Evolutionary conservation across 1,284 basidiomycete genomes (phyloP), one percentile per base, ranked within the genome.

Genomic region (Earliella scabrosa): DNA sequence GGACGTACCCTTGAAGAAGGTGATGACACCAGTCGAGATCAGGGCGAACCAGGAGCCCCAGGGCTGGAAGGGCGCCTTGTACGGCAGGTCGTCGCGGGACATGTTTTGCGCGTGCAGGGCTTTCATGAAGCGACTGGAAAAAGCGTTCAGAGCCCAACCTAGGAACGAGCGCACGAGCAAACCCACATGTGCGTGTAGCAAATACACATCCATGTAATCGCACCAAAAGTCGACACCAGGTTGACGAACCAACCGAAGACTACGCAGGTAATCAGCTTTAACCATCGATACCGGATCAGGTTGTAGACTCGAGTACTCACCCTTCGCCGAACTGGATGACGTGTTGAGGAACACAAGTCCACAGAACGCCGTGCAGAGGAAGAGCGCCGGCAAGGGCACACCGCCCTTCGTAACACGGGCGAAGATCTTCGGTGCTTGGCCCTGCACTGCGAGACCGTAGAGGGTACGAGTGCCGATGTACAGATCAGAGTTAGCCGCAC

Each of bases 231-330:
- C 23, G 68, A 69, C 36, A 88, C 85, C 44, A 88, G 70, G 61
- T 85, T 85, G 27, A 87, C 84, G 63, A 92, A 91, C 80, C 86
- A 92, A 16, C 76, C 77, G 67, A 91, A 92, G 13, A 90, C 83
- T 76, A 48, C 32, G 39, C 61, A 60, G 1, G 66, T 63, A 31
- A 18, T 52, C 26, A 54, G 66, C 50, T 50, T 62, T 46, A 47
- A 51, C 58, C 10, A 21, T 29, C 26, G 32, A 40, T 48, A n/a
- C 41, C 32, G 39, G 46, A 35, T n/a, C 27, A 16, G 44, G 3
- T 18, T 27, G 18, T n/a, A 3, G 18, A 20, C 29, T 31, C 7
- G 8, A 10, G 39, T 35, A 35, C 45, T 56, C 43, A 82, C 81
- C 82, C 73, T 78, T 78, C n/a, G 81, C 75, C 61, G 79, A 76